Evolutionary conservation across 2,329 filamentous ascomycete genomes (phyloP), one percentile per base, ranked within the genome.

Genomic region (Botrytis cinerea): DNA sequence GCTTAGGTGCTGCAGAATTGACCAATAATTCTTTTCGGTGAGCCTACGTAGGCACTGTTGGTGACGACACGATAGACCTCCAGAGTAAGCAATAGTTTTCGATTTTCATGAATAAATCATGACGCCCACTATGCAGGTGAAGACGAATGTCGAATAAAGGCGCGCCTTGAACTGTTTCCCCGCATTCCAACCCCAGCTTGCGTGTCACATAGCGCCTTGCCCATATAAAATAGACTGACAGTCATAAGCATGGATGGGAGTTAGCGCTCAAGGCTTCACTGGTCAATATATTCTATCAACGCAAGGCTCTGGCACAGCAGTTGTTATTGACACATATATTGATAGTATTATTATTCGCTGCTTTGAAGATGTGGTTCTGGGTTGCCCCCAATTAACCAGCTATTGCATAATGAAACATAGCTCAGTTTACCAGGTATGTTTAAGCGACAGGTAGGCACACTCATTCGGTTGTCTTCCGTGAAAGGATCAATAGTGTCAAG

Each of bases 121-220:
- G 35, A 68, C 35, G 46, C 64, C 46, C 35, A n/a, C 22, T 51
- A 38, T 38, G 38, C 62, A 46, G 62, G n/a, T 64, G 43, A 46
- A 64, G 28, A 22, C 20, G 43, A 46, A 46, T 46, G 62, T 64
- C 40, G 40, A 48, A 72, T 35, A 35, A 20, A 54, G 16, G 3
- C 60, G 32, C 9, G 38, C 40, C 9, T 60, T 57, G 57, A 45
- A 38, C 25, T 28, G 28, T 69, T 72, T 60, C 71, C 71, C 71
- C 71, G 71, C 71, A 72, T 72, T 72, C 32, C 32, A 40, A 69
- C 62, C 71, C 63, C 62, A 72, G 62, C 62, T 69, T 72, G 63
- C 28, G 62, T 68, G 51, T 61, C 48, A 57, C 43, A 51, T 68
- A 68, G 64, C 62, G 70, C 60, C 64, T 54, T 61, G 35, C 46